Base-by-base conservation (phyloP, 1,139 yeast species). In the Nakaseomyces sp. region DNA sequence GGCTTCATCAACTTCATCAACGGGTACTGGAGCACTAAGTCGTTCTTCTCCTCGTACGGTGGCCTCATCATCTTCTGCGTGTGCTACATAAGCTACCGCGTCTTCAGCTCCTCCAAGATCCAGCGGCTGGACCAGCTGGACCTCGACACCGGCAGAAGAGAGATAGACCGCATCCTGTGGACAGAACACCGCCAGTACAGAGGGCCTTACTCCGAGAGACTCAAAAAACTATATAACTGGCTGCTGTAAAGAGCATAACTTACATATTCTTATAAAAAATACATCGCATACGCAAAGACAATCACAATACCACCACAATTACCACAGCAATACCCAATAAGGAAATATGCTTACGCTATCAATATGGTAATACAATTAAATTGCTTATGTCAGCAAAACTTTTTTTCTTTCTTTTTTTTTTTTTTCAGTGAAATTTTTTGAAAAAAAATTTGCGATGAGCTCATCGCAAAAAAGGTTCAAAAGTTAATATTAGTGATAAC, bases 141-240 rank as follows among this genome's bases (percentile, higher is more conserved):
- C 58, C 73, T 83, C 56, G 94, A 84, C 57, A 73, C 84, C 0
- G 94, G 94, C 1, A 70, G 94, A 51, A 73, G 88, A 42, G 93
- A 84, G 56, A 72, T 76, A 61, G 88, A 81, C 57, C 64, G 82
- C 41, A 74, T 73, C 51, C 73, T 78, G 4, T 63, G 67, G 67
- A 53, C 55, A 29, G 65, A 61, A 42, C 51, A 56, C 35, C 52
- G 49, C 10, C 61, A 58, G 31, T 61, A 61, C 43, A 51, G 54
- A 15, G 59, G 61, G 13, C 61, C 64, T 15, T 49, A 62, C 24
- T 57, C 56, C 24, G 69, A 65, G 42, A 50, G 54, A 24, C 19
- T 60, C 9, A 56, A 48, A 43, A 59, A 51, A 35, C 37, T 52
- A 25, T 43, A 55, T 41, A 53, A 50, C 22, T 56, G 59, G 59